Base-by-base conservation (phyloP, 169 alveolate species). In the Cryptosporidium andersoni region DNA sequence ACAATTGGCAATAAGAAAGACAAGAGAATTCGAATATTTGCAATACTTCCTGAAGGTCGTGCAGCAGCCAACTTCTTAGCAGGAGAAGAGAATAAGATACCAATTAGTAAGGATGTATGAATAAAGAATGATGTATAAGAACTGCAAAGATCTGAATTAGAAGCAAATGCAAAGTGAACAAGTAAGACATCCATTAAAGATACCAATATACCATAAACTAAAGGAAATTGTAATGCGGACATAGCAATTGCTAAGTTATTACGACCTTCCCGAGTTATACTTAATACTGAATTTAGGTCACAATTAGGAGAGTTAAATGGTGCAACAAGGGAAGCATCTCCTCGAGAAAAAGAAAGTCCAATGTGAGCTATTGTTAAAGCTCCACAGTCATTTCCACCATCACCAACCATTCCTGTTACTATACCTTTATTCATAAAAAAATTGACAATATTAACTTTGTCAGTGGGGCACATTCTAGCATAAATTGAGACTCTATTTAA, bases 381-480 rank as follows among this genome's bases (percentile, higher is more conserved):
- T n/a, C 95, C 93, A 81, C 98, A 95, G 92, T 95, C 98, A 80
- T 95, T 95, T 16, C 96, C 95, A 3, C 98, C 98, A 80, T 95
- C 98, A 1, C 98, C 98, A 48, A 96, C 94, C 98, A 95, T 96
- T 36, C 96, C 96, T 3, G 96, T 92, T 9, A 92, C 94, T 16
- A 90, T 89, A 36, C 94, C 97, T 64, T 91, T 91, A 49, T 91
- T 81, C 64, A 90, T 93, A 58, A 93, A 93, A 52, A 93, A 89
- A 51, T 89, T 92, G 25, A 95, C 95, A 11, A 95, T 89, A 48
- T 93, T 88, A 49, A 94, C 96, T 80, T 95, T 94, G 40, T 94
- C 91, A 51, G 91, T 94, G 51, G 96, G 95, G 2, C 94, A 91
- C 93, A 92, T 88, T 37, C 95, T 66, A 2, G 95, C 94, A 80